phyloP scores from a whole-genome alignment of 768 basidiomycete species.

The Xerocomellus intermedius region DNA sequence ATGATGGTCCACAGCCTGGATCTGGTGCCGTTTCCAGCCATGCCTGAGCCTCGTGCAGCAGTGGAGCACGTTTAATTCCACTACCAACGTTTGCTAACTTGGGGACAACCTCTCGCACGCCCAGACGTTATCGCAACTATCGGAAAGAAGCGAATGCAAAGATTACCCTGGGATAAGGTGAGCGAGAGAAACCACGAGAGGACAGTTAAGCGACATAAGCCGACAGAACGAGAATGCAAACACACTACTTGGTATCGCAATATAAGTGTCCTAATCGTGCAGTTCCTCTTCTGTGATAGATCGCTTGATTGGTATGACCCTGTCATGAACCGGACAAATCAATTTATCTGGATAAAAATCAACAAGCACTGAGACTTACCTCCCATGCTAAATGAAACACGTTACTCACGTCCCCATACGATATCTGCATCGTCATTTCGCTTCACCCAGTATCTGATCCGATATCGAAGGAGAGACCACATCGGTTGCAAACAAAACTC shows the following conservation, averaged over 20 bases:
- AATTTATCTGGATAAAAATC: background rate
- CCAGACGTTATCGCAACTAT: background rate
- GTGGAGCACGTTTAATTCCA: background rate
- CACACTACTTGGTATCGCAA: background rate
- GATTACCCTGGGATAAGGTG: background rate
- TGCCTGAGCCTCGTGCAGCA: slow-evolving; percentile 6
- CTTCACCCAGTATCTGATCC: slow-evolving; percentile 52
- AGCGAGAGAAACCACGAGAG: background rate
- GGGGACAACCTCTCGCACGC: background rate
- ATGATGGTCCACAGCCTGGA: background rate
- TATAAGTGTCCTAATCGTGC: background rate
- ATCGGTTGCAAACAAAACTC: slow-evolving; percentile 14
- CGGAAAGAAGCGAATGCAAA: background rate
- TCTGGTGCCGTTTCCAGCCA: background rate
- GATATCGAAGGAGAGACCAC: background rate
- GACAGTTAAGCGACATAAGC: background rate
- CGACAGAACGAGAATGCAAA: background rate
- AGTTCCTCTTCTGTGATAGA: background rate
- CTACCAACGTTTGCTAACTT: background rate
- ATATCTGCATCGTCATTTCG: slow-evolving; percentile 59
- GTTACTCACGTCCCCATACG: slow-evolving; percentile 62
- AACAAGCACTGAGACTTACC: slow-evolving; percentile 38
- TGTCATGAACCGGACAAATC: background rate
- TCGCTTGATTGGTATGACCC: background rate
- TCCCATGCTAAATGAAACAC: slow-evolving; percentile 31